Percentiles rank a stretch among this genome's conserved stretches.
Conservation (phyloP, 305 asterid genomes). For the Fraxinus floribunda region DNA sequence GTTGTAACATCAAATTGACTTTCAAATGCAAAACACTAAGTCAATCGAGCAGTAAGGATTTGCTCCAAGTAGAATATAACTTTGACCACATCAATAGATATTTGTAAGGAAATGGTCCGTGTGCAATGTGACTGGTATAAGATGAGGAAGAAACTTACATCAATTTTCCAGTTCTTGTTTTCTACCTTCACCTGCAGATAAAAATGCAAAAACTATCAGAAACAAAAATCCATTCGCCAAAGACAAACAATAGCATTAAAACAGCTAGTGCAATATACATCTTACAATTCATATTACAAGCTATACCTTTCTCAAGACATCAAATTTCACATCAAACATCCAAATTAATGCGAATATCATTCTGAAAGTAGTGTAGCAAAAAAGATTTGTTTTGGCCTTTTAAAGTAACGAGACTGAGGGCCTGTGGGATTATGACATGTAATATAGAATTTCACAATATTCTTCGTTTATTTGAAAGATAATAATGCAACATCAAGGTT, state of each 20-base stretch:
- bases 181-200: constrained; percentile 85
- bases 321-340: neutral
- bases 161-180: constrained; percentile 90
- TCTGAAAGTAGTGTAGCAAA: neutral
- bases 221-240: constrained; percentile 8
- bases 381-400: neutral
- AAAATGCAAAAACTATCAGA: constrained; percentile 22
- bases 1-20: constrained; percentile 17
- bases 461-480: neutral
- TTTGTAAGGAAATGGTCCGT: neutral
- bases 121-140: neutral
- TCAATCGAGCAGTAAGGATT: neutral
- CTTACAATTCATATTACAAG: neutral
- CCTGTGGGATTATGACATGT: neutral
- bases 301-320: neutral
- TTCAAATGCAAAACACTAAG: neutral
- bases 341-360: neutral
- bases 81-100: neutral
- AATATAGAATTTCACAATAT: neutral
- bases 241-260: neutral
- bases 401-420: neutral
- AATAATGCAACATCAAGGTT: neutral
- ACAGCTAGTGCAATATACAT: neutral
- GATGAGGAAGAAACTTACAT: constrained; percentile 56
- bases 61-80: neutral